These are phyloP conservation scores for Monosporozyma aquatica DNA, from an alignment of 805 yeast genomes.

Conservation along the genomic window DNA sequence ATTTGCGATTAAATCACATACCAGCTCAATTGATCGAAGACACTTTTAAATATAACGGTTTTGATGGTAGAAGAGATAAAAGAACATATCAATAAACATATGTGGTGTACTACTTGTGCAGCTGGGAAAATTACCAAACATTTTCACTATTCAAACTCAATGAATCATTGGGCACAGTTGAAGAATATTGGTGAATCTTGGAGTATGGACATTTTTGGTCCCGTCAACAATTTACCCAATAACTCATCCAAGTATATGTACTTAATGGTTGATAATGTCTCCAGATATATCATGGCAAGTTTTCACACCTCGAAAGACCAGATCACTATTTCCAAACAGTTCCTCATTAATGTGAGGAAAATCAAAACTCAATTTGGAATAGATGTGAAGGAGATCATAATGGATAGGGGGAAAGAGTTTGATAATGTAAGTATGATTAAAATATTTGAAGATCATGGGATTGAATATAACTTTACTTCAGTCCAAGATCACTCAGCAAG, in stretches of 20 bases:
- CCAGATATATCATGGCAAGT: conserved; percentile 3
- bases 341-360: conserved; percentile 1
- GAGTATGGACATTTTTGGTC: conserved; percentile 7
- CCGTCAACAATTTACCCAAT: background rate
- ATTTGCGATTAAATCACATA: conserved; percentile 1
- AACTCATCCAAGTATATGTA: conserved; percentile 5
- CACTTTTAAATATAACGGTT: background rate
- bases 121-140: conserved; percentile 2
- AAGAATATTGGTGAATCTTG: conserved; percentile 5
- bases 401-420: conserved; percentile 7
- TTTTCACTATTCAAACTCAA: conserved; percentile 5
- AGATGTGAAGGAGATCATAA: background rate
- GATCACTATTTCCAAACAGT: background rate
- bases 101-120: conserved; percentile 3
- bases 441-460: background rate
- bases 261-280: conserved; percentile 9
- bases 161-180: conserved; percentile 5
- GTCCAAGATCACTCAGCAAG: conserved; percentile 6
- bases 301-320: conserved; percentile 2
- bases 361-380: conserved; percentile 4
- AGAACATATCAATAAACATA: background rate
- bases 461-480: background rate
- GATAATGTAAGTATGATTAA: background rate
- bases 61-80: conserved; percentile 1
- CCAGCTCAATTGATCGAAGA: background rate